Evolutionary conservation across 2,329 filamentous ascomycete genomes (phyloP).

Genomic region (Colletotrichum sojae): DNA sequence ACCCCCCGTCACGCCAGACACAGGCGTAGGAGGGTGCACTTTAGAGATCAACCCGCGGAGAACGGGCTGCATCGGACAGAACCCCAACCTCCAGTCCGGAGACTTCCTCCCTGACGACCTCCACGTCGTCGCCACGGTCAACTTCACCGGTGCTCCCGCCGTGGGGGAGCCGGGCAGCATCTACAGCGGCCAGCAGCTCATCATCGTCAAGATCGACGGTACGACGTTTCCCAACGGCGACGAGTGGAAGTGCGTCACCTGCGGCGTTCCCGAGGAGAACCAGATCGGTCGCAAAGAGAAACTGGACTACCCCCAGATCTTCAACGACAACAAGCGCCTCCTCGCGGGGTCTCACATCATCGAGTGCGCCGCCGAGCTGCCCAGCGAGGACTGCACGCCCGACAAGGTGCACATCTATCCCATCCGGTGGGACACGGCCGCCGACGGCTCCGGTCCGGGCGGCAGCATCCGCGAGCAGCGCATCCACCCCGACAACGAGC

Average conservation of each 20-base stretch:
- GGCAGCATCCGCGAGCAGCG: conserved; percentile 55
- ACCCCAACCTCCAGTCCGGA: conserved; percentile 26
- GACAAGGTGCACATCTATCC: conserved; percentile 54
- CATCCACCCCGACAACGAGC: conserved; percentile 56
- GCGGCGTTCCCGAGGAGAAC: conserved; percentile 55
- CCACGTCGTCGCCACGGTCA: conserved; percentile 56
- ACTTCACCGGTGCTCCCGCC: conserved; percentile 58
- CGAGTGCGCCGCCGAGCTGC: conserved; percentile 54
- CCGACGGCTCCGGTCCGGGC: conserved; percentile 48
- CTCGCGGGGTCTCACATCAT: conserved; percentile 53
- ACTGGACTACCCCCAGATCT: conserved; percentile 60
- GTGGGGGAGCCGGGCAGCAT: conserved; percentile 56
- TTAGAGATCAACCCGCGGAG: conserved; percentile 49
- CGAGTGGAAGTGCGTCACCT: conserved; percentile 63
- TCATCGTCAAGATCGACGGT: conserved; percentile 59
- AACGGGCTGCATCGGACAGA: conserved; percentile 55
- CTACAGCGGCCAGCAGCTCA: conserved; percentile 57
- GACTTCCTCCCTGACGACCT: conserved; percentile 59
- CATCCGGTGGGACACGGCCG: conserved; percentile 52
- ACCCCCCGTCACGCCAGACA: conserved; percentile 51
- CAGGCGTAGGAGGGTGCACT: conserved; percentile 50
- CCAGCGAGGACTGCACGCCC: conserved; percentile 53
- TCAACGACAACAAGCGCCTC: conserved; percentile 53
- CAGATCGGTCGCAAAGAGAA: conserved; percentile 41
- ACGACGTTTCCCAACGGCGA: conserved; percentile 59